Percentiles rank a stretch among this genome's conserved stretches.
phyloP scores from a whole-genome alignment of 345 rosid species.

The Gossypium herbaceum region DNA sequence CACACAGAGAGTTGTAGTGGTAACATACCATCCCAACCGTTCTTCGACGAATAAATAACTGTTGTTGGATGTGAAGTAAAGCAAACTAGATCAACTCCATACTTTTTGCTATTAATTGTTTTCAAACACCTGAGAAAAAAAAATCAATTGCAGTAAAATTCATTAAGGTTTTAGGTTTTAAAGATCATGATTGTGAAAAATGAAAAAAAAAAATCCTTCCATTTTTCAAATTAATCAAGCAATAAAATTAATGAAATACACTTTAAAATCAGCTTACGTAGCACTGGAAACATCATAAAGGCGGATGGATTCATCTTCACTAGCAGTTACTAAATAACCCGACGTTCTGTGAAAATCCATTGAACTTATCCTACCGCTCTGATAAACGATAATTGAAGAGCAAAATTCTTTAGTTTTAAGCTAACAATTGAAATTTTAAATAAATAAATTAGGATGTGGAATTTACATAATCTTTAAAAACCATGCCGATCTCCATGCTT shows the following conservation, averaged over 20 bases:
- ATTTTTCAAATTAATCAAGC: background rate
- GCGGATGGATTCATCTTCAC: slow-evolving; percentile 96
- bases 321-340: slow-evolving; percentile 85
- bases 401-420: background rate
- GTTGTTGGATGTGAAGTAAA: slow-evolving; percentile 89
- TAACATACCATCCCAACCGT: slow-evolving; percentile 96
- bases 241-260: background rate
- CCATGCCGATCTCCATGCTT: slow-evolving; percentile 94
- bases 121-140: slow-evolving; percentile 67
- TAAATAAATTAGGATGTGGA: background rate
- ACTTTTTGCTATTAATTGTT: slow-evolving; percentile 95
- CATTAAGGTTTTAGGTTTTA: background rate
- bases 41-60: slow-evolving; percentile 90
- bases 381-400: slow-evolving; percentile 10
- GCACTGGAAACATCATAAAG: slow-evolving; percentile 68
- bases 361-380: slow-evolving; percentile 87
- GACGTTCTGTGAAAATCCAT: slow-evolving; percentile 88
- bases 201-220: background rate
- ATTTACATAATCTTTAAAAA: slow-evolving; percentile 76
- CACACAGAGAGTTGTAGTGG: background rate
- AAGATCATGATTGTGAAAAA: background rate
- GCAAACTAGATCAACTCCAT: slow-evolving; percentile 92
- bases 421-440: background rate
- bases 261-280: slow-evolving; percentile 36
- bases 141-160: background rate